Conservation (phyloP, 2,329 filamentous ascomycete species). For the Ceratocystis alfenasii region DNA sequence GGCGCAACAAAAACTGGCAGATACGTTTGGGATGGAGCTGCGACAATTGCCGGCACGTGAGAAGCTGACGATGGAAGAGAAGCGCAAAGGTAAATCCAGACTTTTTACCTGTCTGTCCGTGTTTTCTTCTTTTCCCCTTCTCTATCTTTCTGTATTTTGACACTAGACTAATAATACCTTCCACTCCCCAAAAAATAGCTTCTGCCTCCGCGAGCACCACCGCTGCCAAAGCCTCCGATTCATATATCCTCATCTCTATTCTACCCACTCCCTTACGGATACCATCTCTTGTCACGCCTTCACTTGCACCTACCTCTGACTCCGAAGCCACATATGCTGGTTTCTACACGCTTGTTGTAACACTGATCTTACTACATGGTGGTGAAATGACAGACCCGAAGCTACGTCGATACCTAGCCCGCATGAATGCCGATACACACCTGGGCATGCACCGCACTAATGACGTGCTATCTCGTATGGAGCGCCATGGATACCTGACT, state of each 20-base stretch:
- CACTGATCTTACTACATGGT: constrained; percentile 64
- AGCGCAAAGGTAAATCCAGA: constrained; percentile 51
- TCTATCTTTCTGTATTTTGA: neutral
- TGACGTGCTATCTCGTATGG: constrained; percentile 58
- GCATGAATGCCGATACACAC: constrained; percentile 63
- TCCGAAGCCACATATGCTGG: constrained; percentile 70
- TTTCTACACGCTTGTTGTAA: constrained; percentile 68
- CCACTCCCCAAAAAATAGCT: neutral
- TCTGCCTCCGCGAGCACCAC: constrained; percentile 25
- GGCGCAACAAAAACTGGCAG: constrained; percentile 59
- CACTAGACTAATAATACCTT: neutral
- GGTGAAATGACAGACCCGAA: constrained; percentile 65
- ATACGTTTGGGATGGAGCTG: constrained; percentile 85
- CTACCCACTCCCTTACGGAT: constrained; percentile 56
- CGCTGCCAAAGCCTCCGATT: constrained; percentile 44
- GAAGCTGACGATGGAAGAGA: constrained; percentile 67
- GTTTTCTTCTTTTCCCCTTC: neutral
- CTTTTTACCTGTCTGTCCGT: neutral
- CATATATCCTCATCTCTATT: constrained; percentile 65
- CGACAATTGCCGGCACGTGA: constrained; percentile 69
- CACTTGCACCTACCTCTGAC: constrained; percentile 50
- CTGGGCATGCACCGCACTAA: constrained; percentile 68
- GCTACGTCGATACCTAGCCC: constrained; percentile 60
- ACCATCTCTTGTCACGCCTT: constrained; percentile 56
- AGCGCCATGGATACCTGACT: constrained; percentile 72